These are phyloP conservation scores for Peronosclerospora sorghi DNA, from an alignment of 352 stramenopile genomes.

Conservation along the genomic window DNA sequence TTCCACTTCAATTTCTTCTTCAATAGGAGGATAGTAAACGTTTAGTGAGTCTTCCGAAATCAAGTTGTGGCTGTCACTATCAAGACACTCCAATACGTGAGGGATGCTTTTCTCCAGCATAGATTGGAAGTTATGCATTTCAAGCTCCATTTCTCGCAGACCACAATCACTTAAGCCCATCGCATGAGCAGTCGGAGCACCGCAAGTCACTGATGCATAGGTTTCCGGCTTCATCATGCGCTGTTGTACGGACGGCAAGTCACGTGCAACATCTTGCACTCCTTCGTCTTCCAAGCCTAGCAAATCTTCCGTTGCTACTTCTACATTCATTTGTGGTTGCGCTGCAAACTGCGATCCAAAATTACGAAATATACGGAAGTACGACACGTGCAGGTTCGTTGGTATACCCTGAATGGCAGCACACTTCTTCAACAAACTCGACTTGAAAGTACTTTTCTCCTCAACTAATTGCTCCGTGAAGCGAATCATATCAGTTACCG, in stretches of 20 bases:
- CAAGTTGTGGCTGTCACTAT: slow-evolving; percentile 23
- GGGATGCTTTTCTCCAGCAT: slow-evolving; percentile 54
- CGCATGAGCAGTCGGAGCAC: slow-evolving; percentile 67
- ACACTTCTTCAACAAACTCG: slow-evolving; percentile 70
- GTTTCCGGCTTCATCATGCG: slow-evolving; percentile 37
- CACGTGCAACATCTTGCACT: slow-evolving; percentile 6
- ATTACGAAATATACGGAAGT: slow-evolving; percentile 67
- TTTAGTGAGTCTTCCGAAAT: slow-evolving; percentile 42
- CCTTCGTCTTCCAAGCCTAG: slow-evolving; percentile 27
- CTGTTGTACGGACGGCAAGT: slow-evolving; percentile 24
- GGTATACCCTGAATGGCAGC: slow-evolving; percentile 70
- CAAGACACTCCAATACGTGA: slow-evolving; percentile 16
- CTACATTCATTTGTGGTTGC: slow-evolving; percentile 7
- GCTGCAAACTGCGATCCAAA: slow-evolving; percentile 24
- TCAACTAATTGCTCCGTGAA: slow-evolving; percentile 48
- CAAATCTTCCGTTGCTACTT: slow-evolving; percentile 46
- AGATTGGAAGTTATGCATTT: slow-evolving; percentile 57
- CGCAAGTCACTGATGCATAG: slow-evolving; percentile 67
- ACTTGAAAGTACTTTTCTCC: slow-evolving; percentile 79
- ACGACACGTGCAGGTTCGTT: slow-evolving; percentile 78
- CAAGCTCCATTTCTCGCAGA: slow-evolving; percentile 72
- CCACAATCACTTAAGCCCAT: slow-evolving; percentile 68
- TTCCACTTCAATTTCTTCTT: slow-evolving; percentile 33
- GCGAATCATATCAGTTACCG: slow-evolving; percentile 61
- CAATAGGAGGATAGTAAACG: slow-evolving; percentile 38